A percentile compares a stretch with the other conserved stretches of the same genome.
phyloP scores from a whole-genome alignment of 2,329 filamentous ascomycete genomes.

The Exophiala calicioides region DNA sequence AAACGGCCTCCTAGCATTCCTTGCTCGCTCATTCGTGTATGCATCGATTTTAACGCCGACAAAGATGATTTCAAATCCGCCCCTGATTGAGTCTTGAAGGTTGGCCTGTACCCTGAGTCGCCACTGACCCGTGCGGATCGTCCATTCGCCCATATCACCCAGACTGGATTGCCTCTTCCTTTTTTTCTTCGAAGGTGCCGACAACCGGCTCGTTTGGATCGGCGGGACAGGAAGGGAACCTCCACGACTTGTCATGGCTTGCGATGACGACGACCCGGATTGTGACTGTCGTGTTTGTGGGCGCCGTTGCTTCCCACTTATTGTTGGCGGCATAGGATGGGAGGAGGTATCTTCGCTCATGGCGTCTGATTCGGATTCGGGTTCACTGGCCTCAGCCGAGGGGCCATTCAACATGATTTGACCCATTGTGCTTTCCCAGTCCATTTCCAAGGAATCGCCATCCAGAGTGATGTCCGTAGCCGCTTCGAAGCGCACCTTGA shows the following conservation, averaged over 20 bases:
- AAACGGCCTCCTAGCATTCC: slow-evolving; percentile 68
- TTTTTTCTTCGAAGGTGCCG: slow-evolving; percentile 21
- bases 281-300: slow-evolving; percentile 21
- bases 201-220: slow-evolving; percentile 20
- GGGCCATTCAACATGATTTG: slow-evolving; percentile 24
- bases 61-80: slow-evolving; percentile 67
- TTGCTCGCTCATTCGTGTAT: slow-evolving; percentile 62
- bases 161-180: slow-evolving; percentile 25
- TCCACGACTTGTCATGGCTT: slow-evolving; percentile 2
- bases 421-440: slow-evolving; percentile 23
- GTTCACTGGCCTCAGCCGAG: slow-evolving; percentile 13
- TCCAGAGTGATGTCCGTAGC: slow-evolving; percentile 47
- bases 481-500: slow-evolving; percentile 64
- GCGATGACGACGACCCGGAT: slow-evolving; percentile 5
- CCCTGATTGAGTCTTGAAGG: slow-evolving; percentile 43
- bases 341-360: slow-evolving; percentile 19
- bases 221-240: slow-evolving; percentile 15
- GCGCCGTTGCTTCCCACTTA: slow-evolving; percentile 11
- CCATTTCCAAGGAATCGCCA: slow-evolving; percentile 36
- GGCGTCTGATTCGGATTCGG: slow-evolving; percentile 25
- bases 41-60: slow-evolving; percentile 76
- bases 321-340: slow-evolving; percentile 6
- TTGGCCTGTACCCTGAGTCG: slow-evolving; percentile 64
- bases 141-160: slow-evolving; percentile 50
- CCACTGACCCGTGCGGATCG: slow-evolving; percentile 71